phyloP scores from a whole-genome alignment of 192 early-diverging fungal genomes.

The Lobosporangium transversale region DNA sequence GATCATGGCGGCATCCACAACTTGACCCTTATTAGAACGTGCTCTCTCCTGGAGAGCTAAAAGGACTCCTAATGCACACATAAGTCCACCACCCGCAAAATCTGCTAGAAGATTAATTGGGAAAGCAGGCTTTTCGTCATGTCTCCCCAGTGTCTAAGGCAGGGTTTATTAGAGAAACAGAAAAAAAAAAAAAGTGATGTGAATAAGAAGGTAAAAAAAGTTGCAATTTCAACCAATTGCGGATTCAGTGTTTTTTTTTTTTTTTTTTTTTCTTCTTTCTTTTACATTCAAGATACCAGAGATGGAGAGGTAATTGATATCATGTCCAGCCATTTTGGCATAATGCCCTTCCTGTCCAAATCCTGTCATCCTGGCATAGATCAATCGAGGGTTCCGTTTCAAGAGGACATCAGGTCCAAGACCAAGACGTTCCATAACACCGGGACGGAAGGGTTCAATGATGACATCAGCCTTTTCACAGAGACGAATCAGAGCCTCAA shows the following conservation, averaged over 20 bases:
- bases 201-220: not conserved
- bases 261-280: not conserved
- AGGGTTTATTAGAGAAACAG: not conserved
- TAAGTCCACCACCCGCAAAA: conserved; percentile 75
- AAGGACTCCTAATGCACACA: conserved; percentile 71
- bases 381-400: conserved; percentile 62
- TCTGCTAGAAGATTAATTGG: conserved; percentile 65
- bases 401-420: conserved; percentile 68
- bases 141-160: conserved; percentile 57
- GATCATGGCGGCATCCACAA: conserved; percentile 68
- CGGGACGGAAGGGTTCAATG: conserved; percentile 75
- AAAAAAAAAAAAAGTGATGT: not conserved
- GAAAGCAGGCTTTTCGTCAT: conserved; percentile 55
- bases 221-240: not conserved
- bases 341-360: conserved; percentile 69
- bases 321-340: conserved; percentile 67
- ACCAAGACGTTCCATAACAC: conserved; percentile 74
- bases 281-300: conserved; percentile 68
- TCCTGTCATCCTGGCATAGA: conserved; percentile 74
- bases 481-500: conserved; percentile 56
- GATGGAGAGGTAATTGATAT: conserved; percentile 76
- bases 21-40: conserved; percentile 70
- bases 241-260: not conserved
- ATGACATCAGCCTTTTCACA: conserved; percentile 66
- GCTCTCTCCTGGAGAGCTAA: conserved; percentile 69